A percentile compares a stretch with the other conserved stretches of the same genome.
phyloP scores from a whole-genome alignment of 805 yeast species.

The Candida koratica region DNA sequence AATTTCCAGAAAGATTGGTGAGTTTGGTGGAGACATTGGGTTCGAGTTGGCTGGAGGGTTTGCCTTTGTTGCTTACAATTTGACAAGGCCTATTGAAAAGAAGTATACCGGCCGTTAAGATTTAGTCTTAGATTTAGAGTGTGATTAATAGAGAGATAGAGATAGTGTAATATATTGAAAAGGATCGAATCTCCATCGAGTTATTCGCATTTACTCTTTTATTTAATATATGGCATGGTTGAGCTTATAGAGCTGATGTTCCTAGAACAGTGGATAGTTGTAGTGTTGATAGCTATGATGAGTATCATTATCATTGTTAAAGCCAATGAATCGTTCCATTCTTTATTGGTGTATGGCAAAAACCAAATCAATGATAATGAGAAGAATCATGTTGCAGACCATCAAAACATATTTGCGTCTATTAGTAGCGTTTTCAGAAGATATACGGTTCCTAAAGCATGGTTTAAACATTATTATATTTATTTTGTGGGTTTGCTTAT shows the following conservation, averaged over 20 bases:
- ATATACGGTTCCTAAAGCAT: constrained; percentile 56
- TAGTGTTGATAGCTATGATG: neutral
- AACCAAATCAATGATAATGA: too few relatives aligned
- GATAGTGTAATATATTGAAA: too few relatives aligned
- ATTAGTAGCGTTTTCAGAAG: constrained; percentile 15
- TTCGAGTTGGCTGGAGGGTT: constrained; percentile 72
- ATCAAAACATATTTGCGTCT: neutral
- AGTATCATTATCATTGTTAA: constrained; percentile 11
- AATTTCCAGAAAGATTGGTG: constrained; percentile 58
- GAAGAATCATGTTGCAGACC: too few relatives aligned
- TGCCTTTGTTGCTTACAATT: constrained; percentile 57
- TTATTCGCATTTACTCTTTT: too few relatives aligned
- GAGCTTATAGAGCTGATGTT: neutral
- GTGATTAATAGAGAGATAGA: too few relatives aligned
- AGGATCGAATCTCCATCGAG: too few relatives aligned
- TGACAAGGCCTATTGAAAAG: constrained; percentile 60
- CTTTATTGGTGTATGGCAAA: constrained; percentile 14
- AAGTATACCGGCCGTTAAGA: constrained; percentile 57
- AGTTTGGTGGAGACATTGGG: constrained; percentile 79
- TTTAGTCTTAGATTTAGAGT: too few relatives aligned
- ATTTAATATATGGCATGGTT: constrained; percentile 2
- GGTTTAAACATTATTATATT: constrained; percentile 62
- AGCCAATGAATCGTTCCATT: constrained; percentile 7
- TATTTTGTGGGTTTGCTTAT: constrained; percentile 28
- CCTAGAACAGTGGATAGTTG: constrained; percentile 12